These are phyloP conservation scores for Kodamaea kaohsiungensis DNA, from an alignment of 805 yeast genomes.

Conservation along the genomic window DNA sequence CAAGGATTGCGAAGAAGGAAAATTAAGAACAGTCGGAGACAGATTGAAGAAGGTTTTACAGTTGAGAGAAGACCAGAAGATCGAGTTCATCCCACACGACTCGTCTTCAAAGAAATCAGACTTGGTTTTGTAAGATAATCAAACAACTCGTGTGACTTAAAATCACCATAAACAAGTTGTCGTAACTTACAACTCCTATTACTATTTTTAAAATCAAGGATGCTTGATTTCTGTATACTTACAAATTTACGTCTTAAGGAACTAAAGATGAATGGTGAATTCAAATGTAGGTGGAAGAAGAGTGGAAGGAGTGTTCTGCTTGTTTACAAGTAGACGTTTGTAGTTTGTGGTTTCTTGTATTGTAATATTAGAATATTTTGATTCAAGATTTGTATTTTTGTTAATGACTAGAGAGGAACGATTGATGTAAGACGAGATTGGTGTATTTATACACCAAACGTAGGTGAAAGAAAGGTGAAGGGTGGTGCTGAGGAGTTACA, in stretches of 20 bases:
- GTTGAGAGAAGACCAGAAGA: constrained; percentile 68
- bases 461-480: no score
- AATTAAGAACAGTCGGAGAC: constrained; percentile 76
- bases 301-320: no score
- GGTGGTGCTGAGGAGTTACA: no score
- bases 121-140: constrained; percentile 28
- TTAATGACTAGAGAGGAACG: no score
- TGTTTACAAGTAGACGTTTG: no score
- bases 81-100: constrained; percentile 79
- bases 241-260: constrained; percentile 8
- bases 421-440: no score
- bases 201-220: not conserved
- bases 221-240: constrained; percentile 7
- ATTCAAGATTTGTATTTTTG: not conserved
- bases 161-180: not conserved
- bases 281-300: no score
- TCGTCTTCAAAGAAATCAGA: constrained; percentile 43
- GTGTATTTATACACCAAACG: no score
- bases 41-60: constrained; percentile 84
- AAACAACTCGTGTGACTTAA: not conserved
- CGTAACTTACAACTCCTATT: not conserved
- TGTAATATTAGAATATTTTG: not conserved
- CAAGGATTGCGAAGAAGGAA: constrained; percentile 63
- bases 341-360: not conserved
- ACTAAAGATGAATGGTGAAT: not conserved